Evolutionary conservation across 108 stramenopile species (phyloP).

Genomic region (Pseudonitzschia multiseries): DNA sequence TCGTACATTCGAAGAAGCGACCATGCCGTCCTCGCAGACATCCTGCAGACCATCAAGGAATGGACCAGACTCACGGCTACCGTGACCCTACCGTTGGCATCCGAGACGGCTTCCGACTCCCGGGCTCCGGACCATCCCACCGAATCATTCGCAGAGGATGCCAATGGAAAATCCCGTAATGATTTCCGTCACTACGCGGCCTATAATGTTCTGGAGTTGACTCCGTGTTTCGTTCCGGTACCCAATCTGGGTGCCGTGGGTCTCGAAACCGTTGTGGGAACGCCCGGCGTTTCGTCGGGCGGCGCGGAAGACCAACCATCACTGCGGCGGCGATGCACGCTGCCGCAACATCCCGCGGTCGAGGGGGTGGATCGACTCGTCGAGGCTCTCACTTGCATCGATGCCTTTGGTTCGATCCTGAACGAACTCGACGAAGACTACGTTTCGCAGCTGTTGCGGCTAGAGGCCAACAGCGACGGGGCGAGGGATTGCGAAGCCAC

Average conservation of each 20-base stretch:
- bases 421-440: background rate
- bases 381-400: conserved; percentile 15
- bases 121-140: no score
- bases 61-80: conserved; percentile 3
- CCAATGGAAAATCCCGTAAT: background rate
- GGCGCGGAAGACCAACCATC: background rate
- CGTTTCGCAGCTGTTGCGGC: background rate
- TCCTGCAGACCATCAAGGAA: conserved; percentile 8
- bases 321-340: no score
- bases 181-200: background rate
- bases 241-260: background rate
- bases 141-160: no score
- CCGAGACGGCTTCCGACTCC: background rate
- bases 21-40: background rate
- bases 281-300: background rate
- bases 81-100: background rate
- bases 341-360: conserved; percentile 23
- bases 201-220: background rate
- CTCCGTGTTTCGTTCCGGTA: conserved; percentile 11
- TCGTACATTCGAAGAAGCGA: conserved; percentile 10
- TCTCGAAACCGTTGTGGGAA: background rate
- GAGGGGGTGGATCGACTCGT: conserved; percentile 9
- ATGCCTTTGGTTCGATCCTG: conserved; percentile 21
- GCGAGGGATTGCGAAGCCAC: conserved; percentile 7
- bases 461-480: background rate